Evolutionary conservation across 495 filamentous ascomycete species (phyloP).

Genomic region (Hyaloscypha variabilis): DNA sequence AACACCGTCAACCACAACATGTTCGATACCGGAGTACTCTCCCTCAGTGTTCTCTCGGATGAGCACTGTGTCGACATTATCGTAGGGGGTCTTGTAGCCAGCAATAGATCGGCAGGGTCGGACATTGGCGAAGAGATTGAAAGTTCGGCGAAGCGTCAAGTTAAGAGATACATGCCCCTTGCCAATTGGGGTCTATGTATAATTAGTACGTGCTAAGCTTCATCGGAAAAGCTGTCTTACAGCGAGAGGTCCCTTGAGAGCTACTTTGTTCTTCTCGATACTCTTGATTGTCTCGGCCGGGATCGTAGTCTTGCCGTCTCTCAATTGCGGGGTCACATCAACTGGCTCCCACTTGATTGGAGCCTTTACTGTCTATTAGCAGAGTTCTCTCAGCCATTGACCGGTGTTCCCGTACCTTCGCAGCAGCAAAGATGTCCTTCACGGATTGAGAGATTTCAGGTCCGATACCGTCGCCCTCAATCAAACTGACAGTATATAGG

Average conservation of each 20-base stretch:
- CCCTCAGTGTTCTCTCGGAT: conserved; percentile 99
- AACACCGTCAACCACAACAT: conserved; percentile 96
- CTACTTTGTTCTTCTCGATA: conserved; percentile 90
- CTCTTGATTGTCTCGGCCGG: conserved; percentile 88
- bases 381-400: conserved; percentile 14
- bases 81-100: conserved; percentile 98
- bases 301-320: conserved; percentile 91
- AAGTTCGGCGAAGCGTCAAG: conserved; percentile 95
- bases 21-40: conserved; percentile 99
- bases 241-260: conserved; percentile 95
- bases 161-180: conserved; percentile 99
- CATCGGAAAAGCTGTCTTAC: conserved; percentile 53
- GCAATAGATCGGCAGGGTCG: conserved; percentile 95
- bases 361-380: conserved; percentile 54
- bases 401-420: conserved; percentile 64
- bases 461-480: conserved; percentile 98
- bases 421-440: conserved; percentile 96
- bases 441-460: conserved; percentile 97
- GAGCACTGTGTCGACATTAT: conserved; percentile 94
- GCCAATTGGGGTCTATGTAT: conserved; percentile 83
- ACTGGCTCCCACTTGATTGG: conserved; percentile 97
- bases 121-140: conserved; percentile 99
- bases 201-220: conserved; percentile 5
- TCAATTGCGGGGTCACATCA: conserved; percentile 89
- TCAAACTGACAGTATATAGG: conserved; percentile 92